Evolutionary conservation across 1,284 basidiomycete genomes (phyloP).

Genomic region (Ustilago shanxiensis): DNA sequence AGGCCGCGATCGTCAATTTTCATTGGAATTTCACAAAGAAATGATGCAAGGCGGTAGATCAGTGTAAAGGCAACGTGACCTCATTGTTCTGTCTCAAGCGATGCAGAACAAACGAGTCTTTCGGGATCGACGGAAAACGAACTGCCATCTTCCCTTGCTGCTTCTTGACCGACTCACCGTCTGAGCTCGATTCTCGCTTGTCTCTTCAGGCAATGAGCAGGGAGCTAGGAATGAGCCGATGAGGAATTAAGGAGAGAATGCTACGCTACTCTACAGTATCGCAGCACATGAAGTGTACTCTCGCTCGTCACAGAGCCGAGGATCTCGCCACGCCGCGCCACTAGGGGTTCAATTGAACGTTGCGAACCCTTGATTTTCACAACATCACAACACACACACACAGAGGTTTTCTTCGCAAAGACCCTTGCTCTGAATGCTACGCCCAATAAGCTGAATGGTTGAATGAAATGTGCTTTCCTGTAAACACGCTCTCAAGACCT

Average conservation of each 20-base stretch:
- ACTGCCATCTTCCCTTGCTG: neutral
- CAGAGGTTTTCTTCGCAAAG: neutral
- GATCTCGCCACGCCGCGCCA: neutral
- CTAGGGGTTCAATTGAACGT: neutral
- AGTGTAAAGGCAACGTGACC: neutral
- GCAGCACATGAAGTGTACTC: neutral
- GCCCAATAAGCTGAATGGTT: too few relatives aligned
- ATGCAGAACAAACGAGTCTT: constrained; percentile 4
- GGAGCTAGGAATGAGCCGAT: neutral
- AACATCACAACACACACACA: constrained; percentile 5
- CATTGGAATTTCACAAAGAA: neutral
- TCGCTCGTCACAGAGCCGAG: neutral
- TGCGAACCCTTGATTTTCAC: constrained; percentile 2
- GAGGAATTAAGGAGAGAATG: too few relatives aligned
- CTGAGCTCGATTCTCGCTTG: neutral
- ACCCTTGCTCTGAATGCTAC: neutral
- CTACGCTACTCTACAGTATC: neutral
- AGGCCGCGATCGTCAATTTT: neutral
- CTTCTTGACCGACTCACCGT: neutral
- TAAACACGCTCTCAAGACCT: too few relatives aligned
- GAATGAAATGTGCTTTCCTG: too few relatives aligned
- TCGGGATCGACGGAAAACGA: constrained; percentile 1
- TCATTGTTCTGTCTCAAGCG: neutral
- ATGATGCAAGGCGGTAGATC: neutral
- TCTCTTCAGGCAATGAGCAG: neutral